Conservation (phyloP, 768 basidiomycete genomes). For the Auricularia sp. region DNA sequence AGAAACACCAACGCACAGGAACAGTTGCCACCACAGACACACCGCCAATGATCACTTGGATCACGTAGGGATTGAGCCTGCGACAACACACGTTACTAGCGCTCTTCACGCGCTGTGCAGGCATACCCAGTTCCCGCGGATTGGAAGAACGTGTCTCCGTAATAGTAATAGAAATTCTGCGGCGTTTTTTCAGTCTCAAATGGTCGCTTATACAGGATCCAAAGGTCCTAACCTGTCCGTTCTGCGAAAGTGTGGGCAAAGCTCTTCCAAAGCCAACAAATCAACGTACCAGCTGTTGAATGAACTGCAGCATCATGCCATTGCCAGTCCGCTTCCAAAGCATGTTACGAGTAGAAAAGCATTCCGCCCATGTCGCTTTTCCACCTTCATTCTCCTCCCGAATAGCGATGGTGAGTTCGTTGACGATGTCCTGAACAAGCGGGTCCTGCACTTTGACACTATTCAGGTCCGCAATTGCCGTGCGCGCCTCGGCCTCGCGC, state of each 20-base stretch:
- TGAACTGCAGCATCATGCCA: constrained; percentile 77
- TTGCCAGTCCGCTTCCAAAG: constrained; percentile 67
- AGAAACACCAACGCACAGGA: constrained; percentile 26
- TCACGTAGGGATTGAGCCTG: constrained; percentile 60
- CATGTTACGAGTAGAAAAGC: constrained; percentile 58
- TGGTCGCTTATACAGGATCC: no score
- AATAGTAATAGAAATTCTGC: constrained; percentile 72
- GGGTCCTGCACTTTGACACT: constrained; percentile 47
- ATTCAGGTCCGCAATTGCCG: constrained; percentile 58
- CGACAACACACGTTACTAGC: not conserved
- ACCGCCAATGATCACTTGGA: constrained; percentile 64
- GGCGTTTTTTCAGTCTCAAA: no score
- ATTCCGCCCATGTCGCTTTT: constrained; percentile 69
- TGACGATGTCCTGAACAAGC: constrained; percentile 48
- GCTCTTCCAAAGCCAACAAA: not conserved
- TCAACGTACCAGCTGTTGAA: constrained; percentile 46
- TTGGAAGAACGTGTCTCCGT: constrained; percentile 73
- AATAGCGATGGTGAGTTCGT: constrained; percentile 58
- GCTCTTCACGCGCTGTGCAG: not conserved
- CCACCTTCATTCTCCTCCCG: constrained; percentile 70
- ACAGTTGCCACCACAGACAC: constrained; percentile 65
- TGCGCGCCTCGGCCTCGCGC: constrained; percentile 42
- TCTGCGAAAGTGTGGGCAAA: not conserved
- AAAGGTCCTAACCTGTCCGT: not conserved
- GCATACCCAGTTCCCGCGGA: constrained; percentile 54